Base-by-base conservation (phyloP, 2,329 filamentous ascomycete genomes). In the Falciphora oryzae region DNA sequence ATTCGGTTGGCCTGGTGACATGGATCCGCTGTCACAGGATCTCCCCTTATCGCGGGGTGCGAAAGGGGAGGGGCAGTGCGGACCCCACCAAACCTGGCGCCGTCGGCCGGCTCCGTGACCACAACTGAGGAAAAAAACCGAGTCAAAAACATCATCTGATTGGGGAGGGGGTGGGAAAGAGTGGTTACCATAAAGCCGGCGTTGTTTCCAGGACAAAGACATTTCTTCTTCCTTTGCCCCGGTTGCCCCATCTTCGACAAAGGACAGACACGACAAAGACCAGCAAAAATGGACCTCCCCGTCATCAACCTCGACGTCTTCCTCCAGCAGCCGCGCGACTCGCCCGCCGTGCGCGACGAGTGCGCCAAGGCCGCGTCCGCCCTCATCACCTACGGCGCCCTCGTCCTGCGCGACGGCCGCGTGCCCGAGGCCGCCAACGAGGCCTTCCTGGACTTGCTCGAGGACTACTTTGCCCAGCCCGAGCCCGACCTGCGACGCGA, bases 391-490 rank as follows among this genome's bases (percentile, higher is more conserved):
- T 86, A 85, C 73, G 85, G 85, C 65, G 85, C 85, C 11, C 79
- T 87, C 27, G 77, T 87, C 29, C 78, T 87, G 59, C 85, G 85
- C 75, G 85, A 87, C 75, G 82, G 81, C 63, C 83, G 85, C 67
- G 84, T 86, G 16, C 77, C 81, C 25, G 82, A 84, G 69, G 69
- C 74, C 2, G 82, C 85, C 74, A 87, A 87, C 75, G 75, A 76
- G 31, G 74, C 77, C 64, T 87, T 87, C 69, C 81, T 87, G 65
- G 83, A 87, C 73, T 77, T 87, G 53, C 80, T 87, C n/a, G 85
- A 87, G 74, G 83, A 86, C 76, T 87, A 87, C 77, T 87, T 87
- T 70, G 83, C 83, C 44, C 85, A 87, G 73, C 81, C 84, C 22
- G 75, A 76, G 25, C 44, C 28, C 22, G 77, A 72, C 2, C 77